These are phyloP conservation scores for Metschnikowia drakensbergensis DNA, from an alignment of 805 yeast genomes.

Conservation along the genomic window DNA sequence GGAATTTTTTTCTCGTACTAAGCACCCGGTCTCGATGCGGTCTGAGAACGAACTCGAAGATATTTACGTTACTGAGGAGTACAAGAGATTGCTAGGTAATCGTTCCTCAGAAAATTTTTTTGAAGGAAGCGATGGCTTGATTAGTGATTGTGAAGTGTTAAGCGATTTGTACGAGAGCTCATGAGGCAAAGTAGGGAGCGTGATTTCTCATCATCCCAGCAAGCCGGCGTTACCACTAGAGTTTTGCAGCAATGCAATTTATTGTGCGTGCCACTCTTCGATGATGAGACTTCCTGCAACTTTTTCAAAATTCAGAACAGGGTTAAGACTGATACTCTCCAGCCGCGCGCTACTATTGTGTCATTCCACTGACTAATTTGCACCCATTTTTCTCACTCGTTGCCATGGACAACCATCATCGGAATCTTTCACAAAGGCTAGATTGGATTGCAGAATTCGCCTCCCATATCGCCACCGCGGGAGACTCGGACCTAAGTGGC, in stretches of 20 bases:
- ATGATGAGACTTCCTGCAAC: not conserved
- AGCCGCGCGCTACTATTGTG: slow-evolving; percentile 1
- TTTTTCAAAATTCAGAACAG: not conserved
- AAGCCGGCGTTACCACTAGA: no score
- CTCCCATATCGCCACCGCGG: slow-evolving; percentile 13
- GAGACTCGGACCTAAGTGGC: slow-evolving; percentile 1
- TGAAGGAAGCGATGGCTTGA: not conserved
- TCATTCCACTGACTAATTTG: not conserved
- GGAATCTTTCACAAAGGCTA: slow-evolving; percentile 16
- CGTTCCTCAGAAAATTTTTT: not conserved
- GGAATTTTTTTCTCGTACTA: slow-evolving; percentile 32
- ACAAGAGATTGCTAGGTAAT: not conserved
- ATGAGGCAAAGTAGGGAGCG: not conserved
- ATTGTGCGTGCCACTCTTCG: no score
- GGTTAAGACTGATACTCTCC: not conserved
- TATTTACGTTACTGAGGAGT: slow-evolving; percentile 19
- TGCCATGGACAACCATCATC: slow-evolving; percentile 1
- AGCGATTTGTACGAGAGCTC: not conserved
- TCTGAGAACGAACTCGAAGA: slow-evolving; percentile 22
- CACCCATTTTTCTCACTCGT: slow-evolving; percentile 2
- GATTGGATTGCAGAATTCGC: slow-evolving; percentile 27
- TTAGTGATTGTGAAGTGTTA: not conserved
- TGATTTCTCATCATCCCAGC: no score
- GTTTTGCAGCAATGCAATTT: not conserved
- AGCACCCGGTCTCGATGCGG: slow-evolving; percentile 17